These are phyloP conservation scores for Tricholoma hemisulphureum DNA, from an alignment of 768 basidiomycete genomes.

Conservation along the genomic window DNA sequence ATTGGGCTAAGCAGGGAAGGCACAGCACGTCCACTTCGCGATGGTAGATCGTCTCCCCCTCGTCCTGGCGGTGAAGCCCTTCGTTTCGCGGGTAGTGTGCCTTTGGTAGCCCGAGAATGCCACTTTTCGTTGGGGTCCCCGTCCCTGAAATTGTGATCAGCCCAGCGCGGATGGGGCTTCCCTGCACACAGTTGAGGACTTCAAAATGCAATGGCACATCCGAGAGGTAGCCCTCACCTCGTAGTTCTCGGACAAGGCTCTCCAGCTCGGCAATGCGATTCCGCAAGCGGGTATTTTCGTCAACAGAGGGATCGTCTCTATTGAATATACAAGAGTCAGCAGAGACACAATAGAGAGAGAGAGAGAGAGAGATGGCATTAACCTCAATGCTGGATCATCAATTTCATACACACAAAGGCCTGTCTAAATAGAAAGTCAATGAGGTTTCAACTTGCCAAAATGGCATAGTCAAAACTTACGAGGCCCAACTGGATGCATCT, in stretches of 20 bases:
- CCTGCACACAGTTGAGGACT: constrained; percentile 41
- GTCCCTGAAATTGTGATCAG: constrained; percentile 73
- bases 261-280: constrained; percentile 92
- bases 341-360: not conserved
- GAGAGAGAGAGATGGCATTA: constrained; percentile 20
- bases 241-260: constrained; percentile 83
- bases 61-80: constrained; percentile 36
- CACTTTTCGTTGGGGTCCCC: constrained; percentile 82
- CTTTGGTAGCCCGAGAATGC: constrained; percentile 81
- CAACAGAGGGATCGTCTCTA: constrained; percentile 85
- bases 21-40: constrained; percentile 37
- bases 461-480: constrained; percentile 43
- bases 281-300: constrained; percentile 81
- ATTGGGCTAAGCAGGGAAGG: constrained; percentile 57
- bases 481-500: constrained; percentile 87
- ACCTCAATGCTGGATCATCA: constrained; percentile 84
- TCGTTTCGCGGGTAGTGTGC: constrained; percentile 45
- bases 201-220: constrained; percentile 7
- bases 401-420: constrained; percentile 95
- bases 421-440: constrained; percentile 48
- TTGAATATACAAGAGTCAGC: not conserved
- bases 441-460: not conserved
- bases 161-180: constrained; percentile 87
- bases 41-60: constrained; percentile 22
- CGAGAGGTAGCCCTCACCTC: constrained; percentile 46